phyloP scores from a whole-genome alignment of 352 stramenopile species.

The Peronospora destructor region DNA sequence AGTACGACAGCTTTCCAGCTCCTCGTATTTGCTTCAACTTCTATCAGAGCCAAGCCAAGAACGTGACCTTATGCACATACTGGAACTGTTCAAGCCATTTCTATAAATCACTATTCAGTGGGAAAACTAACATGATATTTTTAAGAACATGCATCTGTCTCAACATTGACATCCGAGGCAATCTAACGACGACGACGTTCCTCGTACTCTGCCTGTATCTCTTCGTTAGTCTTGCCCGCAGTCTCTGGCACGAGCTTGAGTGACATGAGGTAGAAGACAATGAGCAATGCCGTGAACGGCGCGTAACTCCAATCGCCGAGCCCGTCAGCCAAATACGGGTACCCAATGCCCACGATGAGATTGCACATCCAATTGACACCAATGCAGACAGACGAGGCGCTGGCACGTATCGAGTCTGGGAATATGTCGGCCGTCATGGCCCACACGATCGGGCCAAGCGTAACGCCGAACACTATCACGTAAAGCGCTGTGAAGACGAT shows the following conservation, averaged over 20 bases:
- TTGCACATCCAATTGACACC: slow-evolving; percentile 38
- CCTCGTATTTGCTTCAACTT: slow-evolving; percentile 57
- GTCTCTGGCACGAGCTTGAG: slow-evolving; percentile 48
- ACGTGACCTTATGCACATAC: slow-evolving; percentile 38
- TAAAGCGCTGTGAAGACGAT: slow-evolving; percentile 47
- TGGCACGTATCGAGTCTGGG: slow-evolving; percentile 27
- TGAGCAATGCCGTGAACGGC: slow-evolving; percentile 32
- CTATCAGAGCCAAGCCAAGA: slow-evolving; percentile 41
- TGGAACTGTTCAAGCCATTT: slow-evolving; percentile 38
- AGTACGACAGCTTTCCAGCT: slow-evolving; percentile 44
- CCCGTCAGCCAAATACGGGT: slow-evolving; percentile 32
- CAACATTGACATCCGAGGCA: neutral
- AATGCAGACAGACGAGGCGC: slow-evolving; percentile 34
- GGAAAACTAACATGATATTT: slow-evolving; percentile 23
- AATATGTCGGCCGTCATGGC: slow-evolving; percentile 19
- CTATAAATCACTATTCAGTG: slow-evolving; percentile 11
- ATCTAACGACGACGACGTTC: slow-evolving; percentile 10
- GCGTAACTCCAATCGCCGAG: slow-evolving; percentile 34
- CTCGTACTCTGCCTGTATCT: slow-evolving; percentile 45
- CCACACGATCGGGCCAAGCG: slow-evolving; percentile 43
- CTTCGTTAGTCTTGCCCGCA: slow-evolving; percentile 42
- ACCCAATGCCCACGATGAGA: slow-evolving; percentile 38
- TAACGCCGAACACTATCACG: slow-evolving; percentile 36
- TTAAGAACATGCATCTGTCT: slow-evolving; percentile 8
- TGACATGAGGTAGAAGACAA: slow-evolving; percentile 36